Conservation (phyloP, 257 asterid genomes). For the Rauvolfia tetraphylla region DNA sequence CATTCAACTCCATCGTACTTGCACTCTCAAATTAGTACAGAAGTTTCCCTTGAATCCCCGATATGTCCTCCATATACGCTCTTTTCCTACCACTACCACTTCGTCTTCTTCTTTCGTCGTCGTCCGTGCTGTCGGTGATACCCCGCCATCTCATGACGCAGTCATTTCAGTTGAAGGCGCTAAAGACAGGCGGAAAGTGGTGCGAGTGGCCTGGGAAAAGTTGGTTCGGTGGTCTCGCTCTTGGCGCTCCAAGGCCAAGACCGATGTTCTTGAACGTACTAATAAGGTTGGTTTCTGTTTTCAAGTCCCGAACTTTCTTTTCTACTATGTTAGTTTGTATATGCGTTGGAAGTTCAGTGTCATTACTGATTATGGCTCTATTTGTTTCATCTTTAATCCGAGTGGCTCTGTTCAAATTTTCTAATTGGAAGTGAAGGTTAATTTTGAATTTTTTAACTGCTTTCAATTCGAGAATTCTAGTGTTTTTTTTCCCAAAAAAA, state of each 20-base stretch:
- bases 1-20: background rate
- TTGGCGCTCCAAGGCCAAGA: constrained; percentile 68
- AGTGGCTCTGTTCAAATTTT: background rate
- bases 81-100: constrained; percentile 3
- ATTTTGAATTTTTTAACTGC: background rate
- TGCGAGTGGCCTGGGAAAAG: constrained; percentile 85
- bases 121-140: constrained; percentile 15
- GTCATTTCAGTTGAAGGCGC: constrained; percentile 32
- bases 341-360: background rate
- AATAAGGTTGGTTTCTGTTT: constrained; percentile 47
- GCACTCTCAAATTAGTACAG: background rate
- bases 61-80: constrained; percentile 7
- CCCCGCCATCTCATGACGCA: constrained; percentile 10
- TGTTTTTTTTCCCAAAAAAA: background rate
- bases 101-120: constrained; percentile 17
- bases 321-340: background rate
- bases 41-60: constrained; percentile 10
- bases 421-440: too few relatives aligned
- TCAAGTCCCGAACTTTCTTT: background rate
- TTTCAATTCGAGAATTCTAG: background rate
- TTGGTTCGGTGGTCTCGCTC: constrained; percentile 97
- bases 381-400: background rate
- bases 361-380: too few relatives aligned
- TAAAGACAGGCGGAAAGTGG: constrained; percentile 68
- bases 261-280: constrained; percentile 86